Evolutionary conservation across 73 alveolate genomes (phyloP).

Genomic region (Paramecium biaurelia): DNA sequence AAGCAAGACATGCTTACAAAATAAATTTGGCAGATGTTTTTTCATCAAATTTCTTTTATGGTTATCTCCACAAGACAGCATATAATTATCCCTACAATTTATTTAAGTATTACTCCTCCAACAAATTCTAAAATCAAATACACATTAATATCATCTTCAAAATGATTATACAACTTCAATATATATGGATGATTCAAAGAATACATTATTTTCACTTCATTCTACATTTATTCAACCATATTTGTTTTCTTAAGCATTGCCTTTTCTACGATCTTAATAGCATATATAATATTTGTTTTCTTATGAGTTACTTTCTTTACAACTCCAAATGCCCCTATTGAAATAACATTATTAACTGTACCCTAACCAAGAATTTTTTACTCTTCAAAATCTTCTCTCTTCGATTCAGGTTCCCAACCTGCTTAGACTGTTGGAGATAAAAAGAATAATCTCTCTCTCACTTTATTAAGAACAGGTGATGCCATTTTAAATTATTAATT

Average conservation of each 20-base stretch:
- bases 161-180: constrained; percentile 75
- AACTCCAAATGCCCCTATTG: constrained; percentile 86
- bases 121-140: constrained; percentile 79
- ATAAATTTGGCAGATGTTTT: constrained; percentile 58
- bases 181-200: constrained; percentile 76
- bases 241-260: constrained; percentile 71
- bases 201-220: constrained; percentile 83
- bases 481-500: background rate
- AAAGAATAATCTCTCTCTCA: constrained; percentile 57
- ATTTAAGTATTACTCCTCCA: constrained; percentile 60
- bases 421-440: constrained; percentile 59
- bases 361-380: constrained; percentile 50
- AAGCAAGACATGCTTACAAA: constrained; percentile 19
- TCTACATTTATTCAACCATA: constrained; percentile 76
- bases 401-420: constrained; percentile 59
- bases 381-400: constrained; percentile 52
- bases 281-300: constrained; percentile 79
- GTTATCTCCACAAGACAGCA: constrained; percentile 62
- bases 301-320: constrained; percentile 82
- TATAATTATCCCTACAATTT: constrained; percentile 47
- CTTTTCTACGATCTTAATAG: constrained; percentile 81
- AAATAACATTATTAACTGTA: background rate
- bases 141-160: constrained; percentile 82
- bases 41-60: constrained; percentile 58
- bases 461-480: constrained; percentile 27